Base-by-base conservation (phyloP, 139 green algal species). In the Astrephomene gubernaculifera region DNA sequence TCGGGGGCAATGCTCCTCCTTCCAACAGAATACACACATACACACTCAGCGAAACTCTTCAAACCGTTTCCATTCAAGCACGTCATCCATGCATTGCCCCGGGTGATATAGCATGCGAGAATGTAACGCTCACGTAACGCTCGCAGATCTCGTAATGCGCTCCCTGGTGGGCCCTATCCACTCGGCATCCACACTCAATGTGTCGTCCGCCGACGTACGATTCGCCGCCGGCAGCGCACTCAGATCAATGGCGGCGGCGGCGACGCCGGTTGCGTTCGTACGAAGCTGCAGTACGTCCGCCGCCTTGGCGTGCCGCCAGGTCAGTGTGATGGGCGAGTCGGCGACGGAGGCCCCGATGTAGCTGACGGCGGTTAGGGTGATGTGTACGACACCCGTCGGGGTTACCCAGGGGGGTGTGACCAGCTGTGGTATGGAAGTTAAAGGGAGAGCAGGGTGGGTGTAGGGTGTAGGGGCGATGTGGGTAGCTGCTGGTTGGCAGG, bases 141-240 rank as follows among this genome's bases (percentile, higher is more conserved):
- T 75, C 8, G 69, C 49, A 4, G 57, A 81, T 6, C 44, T 10
- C 12, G 57, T 72, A 19, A 92, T 86, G 31, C 57, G 49, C 75
- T 92, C 89, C 7, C 89, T 63, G 19, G 89, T 91, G 36, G 89
- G 89, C 27, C 89, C 89, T 5, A 92, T 83, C 89, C 89, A 92
- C 29, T 86, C 78, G 2, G 69, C 89, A 7, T 22, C 45, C 2
- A 92, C 25, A 0, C 0, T 52, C n/a, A 92, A 33, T 1, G 38
- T 80, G 70, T 88, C 84, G 33, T 87, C 84, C 29, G 69, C 24
- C 5, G 49, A n/a, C 38, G 71, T 81, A 0, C 31, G 36, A 39
- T 90, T 87, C 25, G 61, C 71, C 31, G 44, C 7, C 1, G 84
- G 74, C 39, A 91, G 68, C 45, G 63, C 49, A 2, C 63, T 63